phyloP scores from a whole-genome alignment of 2,329 filamentous ascomycete species.

The Decorospora gaudefroyi region DNA sequence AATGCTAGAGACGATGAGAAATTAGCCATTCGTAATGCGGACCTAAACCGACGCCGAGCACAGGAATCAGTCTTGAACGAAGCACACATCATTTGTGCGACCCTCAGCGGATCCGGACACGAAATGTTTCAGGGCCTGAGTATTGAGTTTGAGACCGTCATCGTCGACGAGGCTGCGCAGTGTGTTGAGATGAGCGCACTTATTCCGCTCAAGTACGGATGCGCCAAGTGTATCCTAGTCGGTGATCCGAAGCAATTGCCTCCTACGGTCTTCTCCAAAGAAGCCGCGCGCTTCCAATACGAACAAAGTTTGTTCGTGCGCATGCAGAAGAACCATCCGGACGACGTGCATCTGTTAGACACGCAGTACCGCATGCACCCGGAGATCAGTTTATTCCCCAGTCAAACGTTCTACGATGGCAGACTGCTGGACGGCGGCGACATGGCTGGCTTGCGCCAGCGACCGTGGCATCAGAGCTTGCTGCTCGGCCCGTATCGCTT shows the following conservation, averaged over 20 bases:
- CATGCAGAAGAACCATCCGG: constrained; percentile 91
- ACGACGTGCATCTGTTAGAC: constrained; percentile 91
- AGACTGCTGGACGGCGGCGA: constrained; percentile 80
- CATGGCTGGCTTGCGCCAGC: constrained; percentile 75
- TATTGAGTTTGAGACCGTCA: constrained; percentile 97
- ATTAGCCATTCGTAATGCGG: constrained; percentile 77
- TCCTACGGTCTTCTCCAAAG: constrained; percentile 92
- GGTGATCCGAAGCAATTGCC: constrained; percentile 97
- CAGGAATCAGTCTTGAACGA: constrained; percentile 91
- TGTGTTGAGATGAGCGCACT: constrained; percentile 96
- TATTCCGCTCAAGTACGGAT: constrained; percentile 96
- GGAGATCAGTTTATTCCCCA: constrained; percentile 90
- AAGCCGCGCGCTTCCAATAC: constrained; percentile 89
- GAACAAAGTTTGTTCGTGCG: constrained; percentile 98
- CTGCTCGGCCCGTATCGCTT: constrained; percentile 93
- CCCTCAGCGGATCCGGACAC: constrained; percentile 91
- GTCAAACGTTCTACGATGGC: constrained; percentile 88
- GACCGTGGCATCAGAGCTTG: constrained; percentile 82
- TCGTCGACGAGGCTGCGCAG: constrained; percentile 97
- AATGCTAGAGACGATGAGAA: constrained; percentile 84
- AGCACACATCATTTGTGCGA: constrained; percentile 92
- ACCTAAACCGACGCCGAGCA: constrained; percentile 79
- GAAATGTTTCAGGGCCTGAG: constrained; percentile 95
- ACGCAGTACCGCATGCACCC: constrained; percentile 99
- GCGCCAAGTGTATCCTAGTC: constrained; percentile 93